Base-by-base conservation (phyloP, 2,329 filamentous ascomycete species). In the Massarina eburnea region DNA sequence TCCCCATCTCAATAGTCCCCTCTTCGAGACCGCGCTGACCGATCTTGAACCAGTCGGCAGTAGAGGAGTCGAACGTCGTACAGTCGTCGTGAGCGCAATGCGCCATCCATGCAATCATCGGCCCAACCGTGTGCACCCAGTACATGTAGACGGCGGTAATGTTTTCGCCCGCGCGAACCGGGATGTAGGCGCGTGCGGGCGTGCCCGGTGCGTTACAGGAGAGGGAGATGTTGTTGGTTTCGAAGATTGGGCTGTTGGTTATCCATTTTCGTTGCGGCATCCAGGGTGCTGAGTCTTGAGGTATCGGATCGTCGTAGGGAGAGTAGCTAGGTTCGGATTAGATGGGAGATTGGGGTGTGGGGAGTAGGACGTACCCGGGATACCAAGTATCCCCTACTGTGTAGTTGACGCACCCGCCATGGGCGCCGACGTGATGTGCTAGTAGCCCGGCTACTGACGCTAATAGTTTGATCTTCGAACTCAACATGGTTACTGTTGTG, bases 101-200 rank as follows among this genome's bases (percentile, higher is more conserved):
- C 8, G 62, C 47, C 38, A 66, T 51, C 61, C 61, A 65, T 3
- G 49, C 55, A 22, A 65, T 52, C 60, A 66, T 65, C 0, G 62
- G 62, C 0, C 61, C 62, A 18, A 66, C 57, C 8, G 60, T 66
- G 38, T 66, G 61, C 8, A 64, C 50, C 62, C 61, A 66, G 42
- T 48, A 52, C 36, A 50, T 48, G 50, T 66, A 66, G 1, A 59
- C 59, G 7, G 59, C 61, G 15, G 60, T 59, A 44, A 66, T 52
- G 36, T 58, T 57, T 12, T 58, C 35, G 42, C 62, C 62, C 17
- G 62, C 55, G 27, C 37, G 42, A 19, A 66, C 57, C 34, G 60
- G 59, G 39, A 64, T 61, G 43, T 47, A 59, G 35, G 58, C 29
- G 20, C 41, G 49, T 0, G 59, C 61, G n/a, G 61, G 56, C 4